Conservation (phyloP, 345 rosid species). For the Eucalyptus erythrocorys region DNA sequence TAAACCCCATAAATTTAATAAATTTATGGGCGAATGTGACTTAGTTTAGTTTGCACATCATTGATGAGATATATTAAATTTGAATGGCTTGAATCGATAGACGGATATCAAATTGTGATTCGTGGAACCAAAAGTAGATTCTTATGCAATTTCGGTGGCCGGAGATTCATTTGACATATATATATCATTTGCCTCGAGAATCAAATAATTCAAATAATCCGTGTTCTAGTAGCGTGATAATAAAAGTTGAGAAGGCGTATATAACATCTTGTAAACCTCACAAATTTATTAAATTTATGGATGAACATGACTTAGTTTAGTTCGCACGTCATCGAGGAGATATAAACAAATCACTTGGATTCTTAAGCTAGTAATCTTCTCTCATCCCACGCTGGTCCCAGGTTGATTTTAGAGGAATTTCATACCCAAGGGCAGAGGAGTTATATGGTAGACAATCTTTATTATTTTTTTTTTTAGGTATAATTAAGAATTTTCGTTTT, state of each 20-base stretch:
- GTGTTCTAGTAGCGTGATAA: not conserved
- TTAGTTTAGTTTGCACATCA: not conserved
- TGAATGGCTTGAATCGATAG: not conserved
- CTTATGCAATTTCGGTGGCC: not conserved
- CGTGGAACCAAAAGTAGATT: no score
- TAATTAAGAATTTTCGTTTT: not conserved
- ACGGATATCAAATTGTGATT: no score
- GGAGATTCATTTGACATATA: no score
- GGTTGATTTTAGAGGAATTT: not conserved
- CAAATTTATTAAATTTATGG: not conserved
- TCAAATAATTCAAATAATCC: no score
- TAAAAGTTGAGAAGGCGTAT: not conserved
- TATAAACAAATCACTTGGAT: not conserved
- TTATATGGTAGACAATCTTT: not conserved
- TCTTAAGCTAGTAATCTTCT: not conserved
- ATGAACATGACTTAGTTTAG: no score
- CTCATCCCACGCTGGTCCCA: not conserved
- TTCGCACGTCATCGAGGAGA: not conserved
- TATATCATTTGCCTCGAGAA: not conserved
- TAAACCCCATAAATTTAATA: no score
- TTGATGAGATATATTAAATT: no score
- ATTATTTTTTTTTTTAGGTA: not conserved
- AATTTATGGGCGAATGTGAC: not conserved
- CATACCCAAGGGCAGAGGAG: not conserved
- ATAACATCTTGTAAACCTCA: no score